Conservation (phyloP, 345 rosid species). For the Salix koriyanagi region DNA sequence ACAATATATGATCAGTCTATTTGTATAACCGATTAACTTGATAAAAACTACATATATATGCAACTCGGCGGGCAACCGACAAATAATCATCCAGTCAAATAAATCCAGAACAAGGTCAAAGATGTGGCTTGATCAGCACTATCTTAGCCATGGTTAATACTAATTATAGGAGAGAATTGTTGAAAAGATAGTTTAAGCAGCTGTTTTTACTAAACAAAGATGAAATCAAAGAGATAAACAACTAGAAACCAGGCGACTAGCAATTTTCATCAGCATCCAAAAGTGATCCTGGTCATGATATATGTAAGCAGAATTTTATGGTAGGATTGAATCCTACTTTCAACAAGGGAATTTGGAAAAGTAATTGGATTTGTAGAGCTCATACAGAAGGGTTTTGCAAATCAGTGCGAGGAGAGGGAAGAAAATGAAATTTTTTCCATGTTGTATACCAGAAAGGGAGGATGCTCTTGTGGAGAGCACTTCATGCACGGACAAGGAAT, state of each 20-base stretch:
- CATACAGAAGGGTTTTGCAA: neutral
- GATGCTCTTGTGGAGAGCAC: neutral
- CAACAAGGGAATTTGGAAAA: neutral
- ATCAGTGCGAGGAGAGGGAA: neutral
- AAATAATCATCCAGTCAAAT: neutral
- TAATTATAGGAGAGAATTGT: neutral
- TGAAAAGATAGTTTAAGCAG: neutral
- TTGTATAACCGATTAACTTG: too few species aligned
- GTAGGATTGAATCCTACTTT: neutral
- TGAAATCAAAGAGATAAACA: neutral
- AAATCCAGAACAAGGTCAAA: neutral
- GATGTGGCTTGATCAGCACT: neutral
- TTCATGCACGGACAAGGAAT: neutral
- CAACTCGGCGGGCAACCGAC: neutral
- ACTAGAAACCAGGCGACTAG: neutral
- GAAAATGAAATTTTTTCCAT: slow-evolving; percentile 8
- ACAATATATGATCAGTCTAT: too few species aligned
- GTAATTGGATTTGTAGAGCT: neutral
- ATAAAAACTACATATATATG: too few species aligned
- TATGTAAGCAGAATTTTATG: neutral
- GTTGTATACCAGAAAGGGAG: neutral
- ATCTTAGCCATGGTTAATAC: neutral
- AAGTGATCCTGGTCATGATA: too few species aligned
- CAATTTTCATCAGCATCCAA: neutral
- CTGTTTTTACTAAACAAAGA: neutral